phyloP scores from a whole-genome alignment of 1,284 basidiomycete species.

The Cryptococcus hybrid region DNA sequence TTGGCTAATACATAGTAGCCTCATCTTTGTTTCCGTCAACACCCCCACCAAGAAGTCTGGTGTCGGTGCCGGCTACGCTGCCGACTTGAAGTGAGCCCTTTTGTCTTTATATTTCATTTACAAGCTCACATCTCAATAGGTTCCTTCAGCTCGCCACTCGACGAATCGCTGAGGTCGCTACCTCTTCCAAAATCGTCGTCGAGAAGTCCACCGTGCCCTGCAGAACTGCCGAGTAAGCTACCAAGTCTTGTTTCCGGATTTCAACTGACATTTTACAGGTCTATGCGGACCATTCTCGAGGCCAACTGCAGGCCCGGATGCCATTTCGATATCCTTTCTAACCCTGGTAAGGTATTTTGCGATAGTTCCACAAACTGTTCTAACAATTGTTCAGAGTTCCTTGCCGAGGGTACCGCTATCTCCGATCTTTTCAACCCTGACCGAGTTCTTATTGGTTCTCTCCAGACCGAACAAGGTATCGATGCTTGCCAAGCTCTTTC shows the following conservation, averaged over 20 bases:
- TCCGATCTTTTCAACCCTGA: slow-evolving; percentile 83
- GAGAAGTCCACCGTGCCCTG: slow-evolving; percentile 99
- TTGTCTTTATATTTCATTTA: not conserved
- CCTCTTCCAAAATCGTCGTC: slow-evolving; percentile 93
- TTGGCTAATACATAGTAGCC: slow-evolving; percentile 24
- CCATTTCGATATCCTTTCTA: slow-evolving; percentile 97
- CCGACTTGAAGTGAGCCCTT: slow-evolving; percentile 82
- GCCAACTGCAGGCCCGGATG: slow-evolving; percentile 91
- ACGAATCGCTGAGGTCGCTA: slow-evolving; percentile 88
- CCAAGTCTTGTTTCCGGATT: not conserved
- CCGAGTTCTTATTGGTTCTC: slow-evolving; percentile 94
- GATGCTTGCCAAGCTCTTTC: slow-evolving; percentile 73
- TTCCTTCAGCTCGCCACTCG: slow-evolving; percentile 96
- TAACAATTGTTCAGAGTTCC: slow-evolving; percentile 60
- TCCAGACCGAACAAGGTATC: slow-evolving; percentile 81
- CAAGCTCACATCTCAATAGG: slow-evolving; percentile 52
- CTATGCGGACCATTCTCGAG: slow-evolving; percentile 98
- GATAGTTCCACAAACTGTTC: not conserved
- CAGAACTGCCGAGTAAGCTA: slow-evolving; percentile 76
- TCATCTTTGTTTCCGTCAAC: slow-evolving; percentile 66
- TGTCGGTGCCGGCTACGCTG: slow-evolving; percentile 95
- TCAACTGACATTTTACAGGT: slow-evolving; percentile 45
- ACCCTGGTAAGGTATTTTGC: slow-evolving; percentile 60
- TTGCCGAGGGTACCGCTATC: slow-evolving; percentile 97
- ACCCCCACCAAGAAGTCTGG: slow-evolving; percentile 98